Conservation (phyloP, 768 basidiomycete species). For the Auricularia sp. region DNA sequence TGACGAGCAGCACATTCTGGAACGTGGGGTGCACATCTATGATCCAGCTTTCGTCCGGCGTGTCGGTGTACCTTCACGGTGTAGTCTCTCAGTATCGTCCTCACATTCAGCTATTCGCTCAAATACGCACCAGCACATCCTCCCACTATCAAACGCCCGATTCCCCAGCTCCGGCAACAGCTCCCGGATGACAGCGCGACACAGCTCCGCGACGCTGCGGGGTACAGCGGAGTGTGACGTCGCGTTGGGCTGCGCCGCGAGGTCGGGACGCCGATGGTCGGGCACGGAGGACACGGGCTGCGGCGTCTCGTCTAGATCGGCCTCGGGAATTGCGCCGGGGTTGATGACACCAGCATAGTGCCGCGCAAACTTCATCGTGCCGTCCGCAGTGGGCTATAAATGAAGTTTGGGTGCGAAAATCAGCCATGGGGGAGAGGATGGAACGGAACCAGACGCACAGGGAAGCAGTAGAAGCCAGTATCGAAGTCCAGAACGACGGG, state of each 20-base stretch:
- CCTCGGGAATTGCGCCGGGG: conserved; percentile 9
- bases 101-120: too few species aligned
- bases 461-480: conserved; percentile 76
- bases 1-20: conserved; percentile 63
- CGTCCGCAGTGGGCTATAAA: conserved; percentile 52
- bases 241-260: conserved; percentile 35
- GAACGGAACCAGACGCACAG: conserved; percentile 35
- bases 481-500: conserved; percentile 68
- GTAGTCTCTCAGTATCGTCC: too few species aligned
- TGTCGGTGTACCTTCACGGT: conserved; percentile 72
- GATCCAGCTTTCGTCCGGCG: conserved; percentile 80
- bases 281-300: conserved; percentile 51
- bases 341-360: conserved; percentile 68
- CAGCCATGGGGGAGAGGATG: neutral
- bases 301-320: conserved; percentile 18
- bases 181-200: conserved; percentile 42
- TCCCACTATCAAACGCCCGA: conserved; percentile 59
- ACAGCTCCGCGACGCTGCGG: conserved; percentile 32
- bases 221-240: conserved; percentile 47
- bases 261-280: conserved; percentile 56
- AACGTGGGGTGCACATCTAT: conserved; percentile 63
- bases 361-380: conserved; percentile 68
- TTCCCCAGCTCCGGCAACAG: conserved; percentile 72
- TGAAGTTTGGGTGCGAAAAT: neutral
- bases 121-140: conserved; percentile 70